Base-by-base conservation (phyloP, 331 rosid genomes). In the Rhamnella rubrinervis region DNA sequence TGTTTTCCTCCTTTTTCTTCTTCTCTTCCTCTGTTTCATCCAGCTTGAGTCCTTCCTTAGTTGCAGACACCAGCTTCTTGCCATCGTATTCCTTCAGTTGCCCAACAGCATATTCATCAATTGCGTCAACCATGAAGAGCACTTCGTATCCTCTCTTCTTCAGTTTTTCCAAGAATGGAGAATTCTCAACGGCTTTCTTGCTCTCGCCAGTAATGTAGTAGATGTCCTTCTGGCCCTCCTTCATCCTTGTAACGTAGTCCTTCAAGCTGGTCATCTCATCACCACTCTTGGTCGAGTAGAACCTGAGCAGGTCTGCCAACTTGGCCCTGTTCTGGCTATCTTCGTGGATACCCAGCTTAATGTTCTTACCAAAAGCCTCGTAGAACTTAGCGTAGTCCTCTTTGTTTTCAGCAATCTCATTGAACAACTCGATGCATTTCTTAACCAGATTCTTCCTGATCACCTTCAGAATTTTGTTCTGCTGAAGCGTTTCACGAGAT, bases 1-100 rank as follows among this genome's bases (percentile, higher is more conserved):
- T 80, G 41, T 72, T 80, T 40, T 76, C 75, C 55, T 75, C 78
- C 52, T 10, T 71, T 55, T 62, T 57, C 68, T 41, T 50, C 37
- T 40, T 75, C 68, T 80, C 78, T 28, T 75, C 81, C 56, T 71
- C 81, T 0, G 68, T 12, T 46, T 75, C 68, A 20, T 75, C 84
- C 13, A 75, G 28, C 67, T 75, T 63, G 7, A 71, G 69, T 35
- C 84, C 68, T 21, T 80, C 84, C 41, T 80, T 80, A 4, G 78
- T 80, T 44, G 71, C 51, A 0, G 78, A 66, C n/a, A 71, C 81
- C 1, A 71, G 81, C 68, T 67, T 75, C 68, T 71, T 80, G 63
- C 84, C 81, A 16, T 80, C 81, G 39, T 75, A 71, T 39, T 80
- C 78, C 63, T 80, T 71, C 68, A 80, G 56, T 11, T 67, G 81